These are phyloP conservation scores for Lactarius deliciosus DNA, from an alignment of 768 basidiomycete species.

Conservation along the genomic window DNA sequence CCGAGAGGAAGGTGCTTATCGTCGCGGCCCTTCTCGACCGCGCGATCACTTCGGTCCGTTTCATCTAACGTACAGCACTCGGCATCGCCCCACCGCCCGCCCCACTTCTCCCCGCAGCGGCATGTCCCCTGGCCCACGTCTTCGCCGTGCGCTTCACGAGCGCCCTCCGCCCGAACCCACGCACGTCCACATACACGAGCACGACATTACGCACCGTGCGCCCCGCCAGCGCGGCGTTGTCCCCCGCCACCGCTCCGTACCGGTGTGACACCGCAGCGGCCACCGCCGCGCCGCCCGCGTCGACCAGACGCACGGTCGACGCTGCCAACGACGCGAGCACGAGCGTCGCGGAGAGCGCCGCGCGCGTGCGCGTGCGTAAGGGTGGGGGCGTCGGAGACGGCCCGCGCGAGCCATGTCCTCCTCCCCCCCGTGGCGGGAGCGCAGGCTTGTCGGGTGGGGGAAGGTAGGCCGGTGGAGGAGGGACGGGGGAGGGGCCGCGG, in stretches of 20 bases:
- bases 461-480: not conserved
- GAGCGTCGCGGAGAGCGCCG: conserved; percentile 25
- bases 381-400: conserved; percentile 5
- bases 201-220: conserved; percentile 27
- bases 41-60: not conserved
- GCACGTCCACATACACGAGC: conserved; percentile 28
- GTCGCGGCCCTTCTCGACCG: not conserved
- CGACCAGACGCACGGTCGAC: conserved; percentile 20
- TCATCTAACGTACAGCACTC: too few relatives aligned
- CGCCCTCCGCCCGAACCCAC: conserved; percentile 21
- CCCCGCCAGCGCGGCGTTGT: conserved; percentile 23
- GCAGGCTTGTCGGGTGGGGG: conserved; percentile 2
- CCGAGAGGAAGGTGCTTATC: not conserved
- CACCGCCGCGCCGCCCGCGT: conserved; percentile 24
- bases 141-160: conserved; percentile 24
- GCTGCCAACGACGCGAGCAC: conserved; percentile 22
- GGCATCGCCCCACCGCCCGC: not conserved
- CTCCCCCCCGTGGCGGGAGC: conserved; percentile 8
- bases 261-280: conserved; percentile 28
- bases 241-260: conserved; percentile 23
- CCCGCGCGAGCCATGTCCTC: not conserved
- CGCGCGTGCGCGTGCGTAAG: conserved; percentile 10
- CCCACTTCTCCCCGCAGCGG: not conserved
- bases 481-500: conserved; percentile 12
- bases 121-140: conserved; percentile 16